These are phyloP conservation scores for Acanthamoeba polyphaga DNA, from an alignment of 208 protist genomes.

Conservation along the genomic window DNA sequence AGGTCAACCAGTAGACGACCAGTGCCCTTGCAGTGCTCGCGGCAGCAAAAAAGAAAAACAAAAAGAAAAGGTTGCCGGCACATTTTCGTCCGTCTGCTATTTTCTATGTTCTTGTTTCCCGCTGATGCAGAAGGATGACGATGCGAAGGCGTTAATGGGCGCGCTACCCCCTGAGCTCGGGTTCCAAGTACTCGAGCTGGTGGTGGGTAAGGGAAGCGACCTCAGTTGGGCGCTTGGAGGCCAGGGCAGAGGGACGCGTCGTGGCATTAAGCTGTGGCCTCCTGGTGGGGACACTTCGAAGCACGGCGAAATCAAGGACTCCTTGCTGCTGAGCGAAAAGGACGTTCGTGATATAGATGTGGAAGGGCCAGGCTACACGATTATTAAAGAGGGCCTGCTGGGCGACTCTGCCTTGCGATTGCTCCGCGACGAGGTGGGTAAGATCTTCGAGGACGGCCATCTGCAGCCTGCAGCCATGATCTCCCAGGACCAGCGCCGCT, in stretches of 20 bases:
- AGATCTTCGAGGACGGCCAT: neutral
- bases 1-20: constrained; percentile 27
- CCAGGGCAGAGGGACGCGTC: neutral
- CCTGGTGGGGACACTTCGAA: neutral
- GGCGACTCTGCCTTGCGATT: neutral
- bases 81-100: too few relatives aligned
- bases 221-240: constrained; percentile 1
- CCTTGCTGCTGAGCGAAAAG: neutral
- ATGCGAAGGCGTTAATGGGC: too few relatives aligned
- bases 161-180: neutral
- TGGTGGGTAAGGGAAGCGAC: neutral
- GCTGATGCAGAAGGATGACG: too few relatives aligned
- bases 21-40: too few relatives aligned
- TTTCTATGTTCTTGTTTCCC: too few relatives aligned
- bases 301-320: neutral
- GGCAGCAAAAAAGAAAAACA: too few relatives aligned
- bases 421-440: neutral
- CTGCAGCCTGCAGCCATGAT: neutral
- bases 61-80: too few relatives aligned
- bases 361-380: neutral
- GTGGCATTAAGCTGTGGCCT: neutral
- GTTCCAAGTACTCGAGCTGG: neutral
- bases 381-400: neutral
- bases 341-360: neutral
- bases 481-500: neutral